Conservation (phyloP, 75 land plant genomes). For the Cunninghamia lanceolata region DNA sequence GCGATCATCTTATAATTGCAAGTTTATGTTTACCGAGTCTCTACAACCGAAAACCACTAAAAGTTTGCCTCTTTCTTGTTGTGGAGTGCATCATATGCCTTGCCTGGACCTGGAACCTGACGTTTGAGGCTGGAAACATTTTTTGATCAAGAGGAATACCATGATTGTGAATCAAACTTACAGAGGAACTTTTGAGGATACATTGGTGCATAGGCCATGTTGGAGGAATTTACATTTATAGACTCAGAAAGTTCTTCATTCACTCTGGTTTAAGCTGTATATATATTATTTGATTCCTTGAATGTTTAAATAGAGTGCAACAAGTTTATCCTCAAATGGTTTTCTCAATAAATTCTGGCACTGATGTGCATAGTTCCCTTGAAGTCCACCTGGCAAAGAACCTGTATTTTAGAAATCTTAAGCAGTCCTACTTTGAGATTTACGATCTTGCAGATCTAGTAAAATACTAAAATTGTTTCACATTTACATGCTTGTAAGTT, state of each 20-base stretch:
- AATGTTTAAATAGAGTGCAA: neutral
- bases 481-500: neutral
- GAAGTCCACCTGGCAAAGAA: neutral
- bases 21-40: neutral
- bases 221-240: neutral
- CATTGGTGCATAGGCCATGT: neutral
- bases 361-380: neutral
- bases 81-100: neutral
- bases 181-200: neutral
- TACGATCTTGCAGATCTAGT: neutral
- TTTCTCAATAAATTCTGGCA: neutral
- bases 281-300: neutral
- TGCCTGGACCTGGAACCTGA: constrained; percentile 4
- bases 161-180: constrained; percentile 1
- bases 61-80: neutral
- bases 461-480: neutral
- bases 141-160: neutral
- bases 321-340: neutral
- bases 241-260: neutral
- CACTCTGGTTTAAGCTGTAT: neutral
- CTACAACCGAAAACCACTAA: neutral
- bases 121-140: neutral
- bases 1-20: neutral
- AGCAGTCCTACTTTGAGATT: neutral
- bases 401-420: neutral